Percentiles rank a stretch among this genome's conserved stretches.
These are phyloP conservation scores for Luffa acutangula DNA, from an alignment of 306 rosid genomes.

Conservation along the genomic window DNA sequence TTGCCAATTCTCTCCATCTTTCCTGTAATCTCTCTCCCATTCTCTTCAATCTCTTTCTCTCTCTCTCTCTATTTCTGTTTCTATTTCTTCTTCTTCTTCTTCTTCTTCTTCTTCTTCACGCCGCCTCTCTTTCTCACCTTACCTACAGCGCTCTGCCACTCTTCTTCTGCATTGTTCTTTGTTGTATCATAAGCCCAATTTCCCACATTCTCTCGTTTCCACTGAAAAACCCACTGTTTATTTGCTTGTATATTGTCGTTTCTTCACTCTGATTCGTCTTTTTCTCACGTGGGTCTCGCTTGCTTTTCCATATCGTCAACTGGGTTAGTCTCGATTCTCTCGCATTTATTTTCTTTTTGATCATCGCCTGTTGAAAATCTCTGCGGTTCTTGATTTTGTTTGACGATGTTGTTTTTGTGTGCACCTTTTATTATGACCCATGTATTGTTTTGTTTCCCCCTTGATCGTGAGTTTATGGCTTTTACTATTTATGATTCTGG, in stretches of 20 bases:
- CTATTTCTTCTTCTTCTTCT: slow-evolving; percentile 17
- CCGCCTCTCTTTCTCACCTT: slow-evolving; percentile 28
- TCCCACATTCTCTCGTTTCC: background rate
- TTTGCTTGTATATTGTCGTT: background rate
- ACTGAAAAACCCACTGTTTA: background rate
- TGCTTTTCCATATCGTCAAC: background rate
- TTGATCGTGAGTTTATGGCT: background rate
- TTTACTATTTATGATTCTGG: background rate
- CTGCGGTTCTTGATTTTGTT: background rate
- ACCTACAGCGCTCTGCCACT: slow-evolving; percentile 10
- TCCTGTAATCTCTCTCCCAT: background rate
- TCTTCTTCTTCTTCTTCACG: slow-evolving; percentile 23
- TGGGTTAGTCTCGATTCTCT: slow-evolving; percentile 3
- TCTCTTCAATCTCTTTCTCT: background rate
- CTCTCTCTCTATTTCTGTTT: slow-evolving; percentile 9
- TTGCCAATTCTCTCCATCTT: background rate
- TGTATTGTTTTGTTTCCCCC: background rate
- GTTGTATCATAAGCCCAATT: background rate
- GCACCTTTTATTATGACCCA: background rate
- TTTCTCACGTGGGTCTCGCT: slow-evolving; percentile 2
- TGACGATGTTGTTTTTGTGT: background rate
- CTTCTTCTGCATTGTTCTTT: background rate
- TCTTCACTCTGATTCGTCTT: slow-evolving; percentile 17
- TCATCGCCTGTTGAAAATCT: background rate
- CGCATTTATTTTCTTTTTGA: background rate